phyloP scores from a whole-genome alignment of 2,329 filamentous ascomycete genomes.

The Mycosphaerella arachidis region DNA sequence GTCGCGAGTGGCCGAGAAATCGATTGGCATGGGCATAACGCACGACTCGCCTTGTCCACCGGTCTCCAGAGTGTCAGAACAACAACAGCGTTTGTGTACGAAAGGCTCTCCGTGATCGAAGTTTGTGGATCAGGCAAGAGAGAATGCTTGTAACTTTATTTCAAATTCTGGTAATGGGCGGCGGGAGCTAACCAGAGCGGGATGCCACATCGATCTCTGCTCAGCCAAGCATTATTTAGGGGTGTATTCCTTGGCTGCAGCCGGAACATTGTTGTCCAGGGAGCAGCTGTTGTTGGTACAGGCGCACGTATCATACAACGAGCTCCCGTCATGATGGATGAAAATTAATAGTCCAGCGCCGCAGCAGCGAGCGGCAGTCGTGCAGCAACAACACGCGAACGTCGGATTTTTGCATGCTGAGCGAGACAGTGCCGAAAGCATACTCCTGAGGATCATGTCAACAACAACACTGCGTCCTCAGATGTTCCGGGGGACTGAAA shows the following conservation, averaged over 20 bases:
- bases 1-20: constrained; percentile 1
- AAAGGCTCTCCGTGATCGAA: not conserved
- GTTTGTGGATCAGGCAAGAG: not conserved
- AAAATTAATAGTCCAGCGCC: not conserved
- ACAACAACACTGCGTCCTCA: not conserved
- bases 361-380: not conserved
- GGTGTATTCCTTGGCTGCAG: not conserved
- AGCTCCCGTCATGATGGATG: not conserved
- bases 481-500: not conserved
- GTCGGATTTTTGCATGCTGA: not conserved
- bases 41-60: not conserved
- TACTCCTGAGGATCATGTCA: not conserved
- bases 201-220: not conserved
- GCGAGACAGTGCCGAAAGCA: not conserved
- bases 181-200: not conserved
- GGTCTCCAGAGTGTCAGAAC: not conserved
- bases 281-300: not conserved
- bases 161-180: not conserved
- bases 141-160: not conserved
- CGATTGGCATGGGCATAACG: constrained; percentile 4
- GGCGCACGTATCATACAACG: not conserved
- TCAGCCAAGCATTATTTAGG: not conserved
- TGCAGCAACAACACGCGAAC: not conserved
- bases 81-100: not conserved
- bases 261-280: not conserved